These are phyloP conservation scores for Ulota crispa DNA, from an alignment of 225 moss, liverwort and hornwort species.

Conservation along the genomic window DNA sequence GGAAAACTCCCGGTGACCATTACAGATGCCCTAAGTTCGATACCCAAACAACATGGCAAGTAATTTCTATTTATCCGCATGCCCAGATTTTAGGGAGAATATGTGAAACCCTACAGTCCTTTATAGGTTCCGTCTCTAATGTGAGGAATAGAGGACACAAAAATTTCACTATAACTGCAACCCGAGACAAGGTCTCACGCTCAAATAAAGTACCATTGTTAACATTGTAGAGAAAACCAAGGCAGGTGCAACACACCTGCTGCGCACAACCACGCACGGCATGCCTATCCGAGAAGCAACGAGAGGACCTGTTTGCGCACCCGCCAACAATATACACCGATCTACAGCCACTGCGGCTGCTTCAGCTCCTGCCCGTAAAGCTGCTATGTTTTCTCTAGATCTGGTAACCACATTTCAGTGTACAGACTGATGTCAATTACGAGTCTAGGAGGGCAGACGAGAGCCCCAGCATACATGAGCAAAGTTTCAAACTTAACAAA, in stretches of 20 bases:
- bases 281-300: slow-evolving; percentile 87
- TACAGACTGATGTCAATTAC: background rate
- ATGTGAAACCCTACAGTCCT: background rate
- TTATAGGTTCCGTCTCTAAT: background rate
- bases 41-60: background rate
- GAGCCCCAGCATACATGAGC: background rate
- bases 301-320: slow-evolving; percentile 63
- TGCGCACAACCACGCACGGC: slow-evolving; percentile 94
- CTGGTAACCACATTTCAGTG: slow-evolving; percentile 36
- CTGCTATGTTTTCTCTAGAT: slow-evolving; percentile 73
- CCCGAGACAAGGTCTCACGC: background rate
- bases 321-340: slow-evolving; percentile 76
- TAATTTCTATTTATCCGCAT: background rate
- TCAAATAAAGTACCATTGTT: background rate
- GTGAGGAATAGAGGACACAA: background rate
- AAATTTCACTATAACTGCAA: background rate
- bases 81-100: background rate
- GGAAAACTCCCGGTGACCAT: too few relatives aligned
- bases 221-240: background rate
- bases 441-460: background rate
- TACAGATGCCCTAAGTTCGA: too few relatives aligned
- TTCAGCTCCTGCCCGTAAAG: slow-evolving; percentile 89
- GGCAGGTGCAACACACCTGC: slow-evolving; percentile 61
- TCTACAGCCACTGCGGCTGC: slow-evolving; percentile 54
- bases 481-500: background rate